Percentiles rank a stretch among this genome's conserved stretches.
phyloP scores from a whole-genome alignment of 1,284 basidiomycete species.

The Anthracocystis walkeri region DNA sequence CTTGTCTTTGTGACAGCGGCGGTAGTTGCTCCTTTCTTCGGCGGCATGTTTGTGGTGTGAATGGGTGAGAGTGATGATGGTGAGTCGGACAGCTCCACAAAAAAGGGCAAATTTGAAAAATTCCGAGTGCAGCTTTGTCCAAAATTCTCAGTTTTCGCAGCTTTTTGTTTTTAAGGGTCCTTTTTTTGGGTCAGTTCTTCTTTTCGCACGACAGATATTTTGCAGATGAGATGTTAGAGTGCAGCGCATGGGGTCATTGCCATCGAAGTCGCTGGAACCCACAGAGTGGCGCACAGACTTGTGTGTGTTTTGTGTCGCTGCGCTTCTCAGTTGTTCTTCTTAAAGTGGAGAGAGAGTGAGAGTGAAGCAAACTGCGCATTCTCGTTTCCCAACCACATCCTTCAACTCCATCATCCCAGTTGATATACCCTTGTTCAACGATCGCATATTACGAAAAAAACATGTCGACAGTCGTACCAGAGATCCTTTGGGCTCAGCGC shows the following conservation, averaged over 20 bases:
- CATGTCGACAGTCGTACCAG: slow-evolving; percentile 59
- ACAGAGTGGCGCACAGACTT: slow-evolving; percentile 14
- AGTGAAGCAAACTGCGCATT: neutral
- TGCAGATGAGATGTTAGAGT: slow-evolving; percentile 17
- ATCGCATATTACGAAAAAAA: slow-evolving; percentile 7
- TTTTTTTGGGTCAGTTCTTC: slow-evolving; percentile 14
- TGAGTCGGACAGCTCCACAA: slow-evolving; percentile 6
- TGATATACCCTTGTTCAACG: neutral
- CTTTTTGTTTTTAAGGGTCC: slow-evolving; percentile 15
- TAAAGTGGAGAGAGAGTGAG: slow-evolving; percentile 21
- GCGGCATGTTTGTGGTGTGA: slow-evolving; percentile 22
- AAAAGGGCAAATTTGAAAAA: neutral
- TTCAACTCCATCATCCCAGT: neutral
- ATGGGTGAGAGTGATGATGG: slow-evolving; percentile 1
- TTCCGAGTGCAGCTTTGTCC: neutral
- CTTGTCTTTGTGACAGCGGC: slow-evolving; percentile 1
- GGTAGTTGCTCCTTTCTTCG: slow-evolving; percentile 25
- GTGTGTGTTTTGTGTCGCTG: neutral
- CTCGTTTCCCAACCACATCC: neutral
- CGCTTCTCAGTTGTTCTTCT: slow-evolving; percentile 19
- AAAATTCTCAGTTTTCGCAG: slow-evolving; percentile 19
- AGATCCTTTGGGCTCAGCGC: slow-evolving; percentile 69
- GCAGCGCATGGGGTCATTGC: too few species aligned
- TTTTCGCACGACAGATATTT: slow-evolving; percentile 37
- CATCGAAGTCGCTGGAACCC: slow-evolving; percentile 48